Base-by-base conservation (phyloP, 1,284 basidiomycete genomes). In the Pyrrhoderma noxium region DNA sequence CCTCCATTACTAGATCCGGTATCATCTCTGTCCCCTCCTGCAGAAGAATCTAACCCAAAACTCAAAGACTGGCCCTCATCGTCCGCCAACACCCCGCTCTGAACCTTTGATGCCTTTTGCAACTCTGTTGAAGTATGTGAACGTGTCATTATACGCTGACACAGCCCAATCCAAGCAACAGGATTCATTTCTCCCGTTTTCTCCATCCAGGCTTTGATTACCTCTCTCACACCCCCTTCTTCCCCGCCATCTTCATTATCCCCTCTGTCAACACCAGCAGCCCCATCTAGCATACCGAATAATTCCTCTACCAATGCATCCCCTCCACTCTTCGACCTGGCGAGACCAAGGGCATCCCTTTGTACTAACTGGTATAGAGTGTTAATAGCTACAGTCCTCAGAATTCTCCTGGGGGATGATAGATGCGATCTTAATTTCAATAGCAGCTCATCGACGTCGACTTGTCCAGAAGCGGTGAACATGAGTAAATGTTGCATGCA, bases 351-450 rank as follows among this genome's bases (percentile, higher is more conserved):
- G 0, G 94, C 94, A 66, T 99, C 93, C 55, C 92, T 86, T 69
- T 99, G 96, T 0, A 98, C 93, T 18, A 99, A 87, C 64, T 98
- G 95, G 64, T 99, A 98, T 16, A 99, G 73, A 0, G 91, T 93
- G 60, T 95, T 93, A 64, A 97, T 95, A 0, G 94, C 91, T 1
- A 93, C 93, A 3, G 94, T 78, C 69, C 95, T 96, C 55, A 97
- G 77, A 4, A 22, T 5, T 8, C 38, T 16, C 8, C 38, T 16
- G 3, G 91, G 86, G n/a, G 38, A 40, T 0, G 81, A 77, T 18
- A 97, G 76, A 64, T 94, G 80, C 0, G 73, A 68, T 43, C 89
- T 75, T 67, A 96, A 89, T 35, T 76, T 81, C 34, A 74, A 70
- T 19, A 96, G 85, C 2, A 94, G 74, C 46, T 80, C 79, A 0